Conservation (phyloP, 2,329 filamentous ascomycete genomes). For the Hirsutella thompsonii region DNA sequence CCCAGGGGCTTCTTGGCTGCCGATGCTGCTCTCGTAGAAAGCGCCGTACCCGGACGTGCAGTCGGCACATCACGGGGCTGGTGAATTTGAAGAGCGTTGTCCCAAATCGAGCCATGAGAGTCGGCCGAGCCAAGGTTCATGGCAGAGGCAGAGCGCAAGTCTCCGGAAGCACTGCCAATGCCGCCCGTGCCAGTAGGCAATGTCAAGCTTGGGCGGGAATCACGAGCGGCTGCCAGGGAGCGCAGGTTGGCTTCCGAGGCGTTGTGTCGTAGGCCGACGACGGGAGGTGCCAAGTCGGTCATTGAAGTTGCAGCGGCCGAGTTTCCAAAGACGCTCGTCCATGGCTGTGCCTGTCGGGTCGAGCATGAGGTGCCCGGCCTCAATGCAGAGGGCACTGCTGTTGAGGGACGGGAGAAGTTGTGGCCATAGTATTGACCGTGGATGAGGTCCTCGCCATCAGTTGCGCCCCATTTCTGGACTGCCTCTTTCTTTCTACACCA, state of each 20-base stretch:
- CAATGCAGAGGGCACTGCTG: conserved; percentile 9
- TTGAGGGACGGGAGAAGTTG: conserved; percentile 21
- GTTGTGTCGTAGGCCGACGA: conserved; percentile 16
- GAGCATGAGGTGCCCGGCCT: conserved; percentile 28
- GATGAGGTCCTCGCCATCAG: conserved; percentile 19
- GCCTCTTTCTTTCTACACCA: conserved; percentile 3
- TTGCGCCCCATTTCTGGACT: conserved; percentile 15
- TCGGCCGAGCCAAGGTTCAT: conserved; percentile 11
- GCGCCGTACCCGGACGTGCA: not conserved
- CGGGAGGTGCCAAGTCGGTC: conserved; percentile 26
- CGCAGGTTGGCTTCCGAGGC: conserved; percentile 25
- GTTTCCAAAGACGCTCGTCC: conserved; percentile 22
- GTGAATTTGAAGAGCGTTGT: conserved; percentile 35
- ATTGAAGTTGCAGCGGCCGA: conserved; percentile 28
- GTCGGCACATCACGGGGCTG: conserved; percentile 17
- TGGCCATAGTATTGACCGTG: conserved; percentile 24
- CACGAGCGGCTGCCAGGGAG: conserved; percentile 16
- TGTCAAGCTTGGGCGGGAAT: conserved; percentile 21
- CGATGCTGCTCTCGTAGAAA: not conserved
- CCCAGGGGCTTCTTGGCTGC: not conserved
- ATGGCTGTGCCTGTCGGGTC: conserved; percentile 11
- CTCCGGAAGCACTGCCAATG: conserved; percentile 8
- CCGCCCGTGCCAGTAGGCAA: conserved; percentile 11
- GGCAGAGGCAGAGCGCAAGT: conserved; percentile 7
- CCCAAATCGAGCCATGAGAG: conserved; percentile 25